Conservation (phyloP, 495 filamentous ascomycete genomes). For the Articulospora tetracladia region DNA sequence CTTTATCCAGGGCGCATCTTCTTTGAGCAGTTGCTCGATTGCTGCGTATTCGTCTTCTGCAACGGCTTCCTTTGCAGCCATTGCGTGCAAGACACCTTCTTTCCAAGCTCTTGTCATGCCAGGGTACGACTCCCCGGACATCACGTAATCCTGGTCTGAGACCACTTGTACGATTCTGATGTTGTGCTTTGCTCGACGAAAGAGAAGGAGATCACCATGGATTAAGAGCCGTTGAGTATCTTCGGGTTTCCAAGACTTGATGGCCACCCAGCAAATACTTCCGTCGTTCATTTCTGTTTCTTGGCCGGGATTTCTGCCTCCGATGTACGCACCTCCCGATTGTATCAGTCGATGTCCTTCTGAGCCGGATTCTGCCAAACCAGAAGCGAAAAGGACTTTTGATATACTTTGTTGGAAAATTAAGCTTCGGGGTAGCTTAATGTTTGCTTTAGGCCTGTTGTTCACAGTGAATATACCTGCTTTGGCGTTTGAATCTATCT, state of each 20-base stretch:
- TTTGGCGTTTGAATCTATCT: slow-evolving; percentile 3
- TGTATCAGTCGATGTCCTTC: slow-evolving; percentile 55
- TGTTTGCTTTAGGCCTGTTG: slow-evolving; percentile 37
- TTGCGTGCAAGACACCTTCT: neutral
- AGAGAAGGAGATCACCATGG: slow-evolving; percentile 55
- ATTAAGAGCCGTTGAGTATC: slow-evolving; percentile 61
- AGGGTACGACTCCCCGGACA: slow-evolving; percentile 38
- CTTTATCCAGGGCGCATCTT: neutral
- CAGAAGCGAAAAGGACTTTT: slow-evolving; percentile 62
- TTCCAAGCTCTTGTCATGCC: slow-evolving; percentile 24
- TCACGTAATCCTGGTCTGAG: slow-evolving; percentile 61
- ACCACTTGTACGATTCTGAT: slow-evolving; percentile 69
- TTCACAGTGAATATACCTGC: slow-evolving; percentile 16
- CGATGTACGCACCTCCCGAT: slow-evolving; percentile 59
- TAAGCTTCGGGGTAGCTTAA: slow-evolving; percentile 64
- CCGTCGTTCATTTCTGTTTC: slow-evolving; percentile 39
- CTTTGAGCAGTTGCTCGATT: neutral
- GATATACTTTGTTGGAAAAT: slow-evolving; percentile 58
- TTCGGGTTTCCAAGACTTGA: slow-evolving; percentile 51
- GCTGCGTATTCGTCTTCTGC: neutral
- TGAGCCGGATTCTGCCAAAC: slow-evolving; percentile 61
- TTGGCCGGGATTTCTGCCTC: slow-evolving; percentile 43
- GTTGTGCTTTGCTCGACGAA: slow-evolving; percentile 79
- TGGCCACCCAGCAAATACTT: slow-evolving; percentile 57
- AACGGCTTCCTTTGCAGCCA: neutral